Base-by-base conservation (phyloP, 2,329 filamentous ascomycete genomes). In the Cercospora janseana region DNA sequence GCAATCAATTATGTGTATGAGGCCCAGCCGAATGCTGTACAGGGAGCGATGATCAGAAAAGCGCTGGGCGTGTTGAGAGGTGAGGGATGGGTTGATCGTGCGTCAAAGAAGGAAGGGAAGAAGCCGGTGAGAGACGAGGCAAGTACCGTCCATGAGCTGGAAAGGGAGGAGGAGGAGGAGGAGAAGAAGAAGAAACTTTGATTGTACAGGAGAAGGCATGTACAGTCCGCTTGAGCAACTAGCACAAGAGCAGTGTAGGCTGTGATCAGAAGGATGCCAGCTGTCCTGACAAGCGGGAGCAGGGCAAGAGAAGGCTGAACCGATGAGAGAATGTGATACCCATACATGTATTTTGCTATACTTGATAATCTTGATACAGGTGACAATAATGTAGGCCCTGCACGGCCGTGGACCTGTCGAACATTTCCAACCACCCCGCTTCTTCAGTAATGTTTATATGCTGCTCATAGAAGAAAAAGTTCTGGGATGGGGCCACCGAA, bases 1-100 rank as follows among this genome's bases (percentile, higher is more conserved):
- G 70, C 91, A 13, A 82, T 91, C 13, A 88, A 90, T 49, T 80
- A 81, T 6, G 81, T 93, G 1, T 88, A 92, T 63, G 88, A 94
- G 72, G 74, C 78, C 20, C 79, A 86, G 48, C 83, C 86, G 0
- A 73, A 74, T 45, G 83, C 86, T 1, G 78, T 94, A 12, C 79
- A 79, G 46, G 86, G 88, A 55, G 75, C 72, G 0, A 75, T 79
- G 38, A 79, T 87, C 67, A 77, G 88, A 43, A 92, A 89, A 74
- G 81, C 79, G 0, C 71, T 94, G 55, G 82, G 83, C 43, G 87
- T 87, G 77, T 69, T 90, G 31, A 76, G 85, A 46, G 88, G 88
- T 0, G 85, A 91, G 61, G 87, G 87, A 0, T 90, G 82, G 74
- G 77, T 78, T 44, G 88, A 93, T 65, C 83, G 84, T 31, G 51